A percentile compares a stretch with the other conserved stretches of the same genome.
These are phyloP conservation scores for Rhodomyrtus tomentosa DNA, from an alignment of 345 rosid genomes.

Conservation along the genomic window DNA sequence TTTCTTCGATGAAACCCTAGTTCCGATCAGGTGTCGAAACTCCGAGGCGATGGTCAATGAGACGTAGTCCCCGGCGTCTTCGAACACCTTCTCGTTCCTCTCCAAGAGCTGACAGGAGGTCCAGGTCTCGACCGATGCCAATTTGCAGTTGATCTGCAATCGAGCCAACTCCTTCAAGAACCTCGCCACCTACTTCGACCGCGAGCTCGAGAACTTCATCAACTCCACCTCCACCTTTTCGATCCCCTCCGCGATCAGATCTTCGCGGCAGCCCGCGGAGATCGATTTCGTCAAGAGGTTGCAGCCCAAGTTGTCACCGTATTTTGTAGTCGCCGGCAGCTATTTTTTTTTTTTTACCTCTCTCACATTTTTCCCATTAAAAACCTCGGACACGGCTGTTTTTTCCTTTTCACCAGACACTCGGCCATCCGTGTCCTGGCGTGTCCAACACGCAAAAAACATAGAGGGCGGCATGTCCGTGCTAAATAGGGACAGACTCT, in stretches of 20 bases:
- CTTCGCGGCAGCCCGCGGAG: conserved; percentile 34
- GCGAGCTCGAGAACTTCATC: conserved; percentile 80
- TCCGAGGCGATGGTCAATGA: conserved; percentile 30
- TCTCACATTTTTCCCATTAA: no score
- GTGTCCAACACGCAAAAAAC: no score
- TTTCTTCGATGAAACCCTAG: not conserved
- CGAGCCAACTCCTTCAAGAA: conserved; percentile 86
- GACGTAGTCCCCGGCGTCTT: conserved; percentile 19
- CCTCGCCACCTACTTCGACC: conserved; percentile 72
- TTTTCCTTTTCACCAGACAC: no score
- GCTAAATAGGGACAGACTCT: not conserved
- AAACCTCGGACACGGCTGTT: no score
- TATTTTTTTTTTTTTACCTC: no score
- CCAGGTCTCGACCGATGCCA: conserved; percentile 86
- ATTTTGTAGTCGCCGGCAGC: no score
- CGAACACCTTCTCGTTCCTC: conserved; percentile 63
- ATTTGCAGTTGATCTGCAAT: conserved; percentile 65
- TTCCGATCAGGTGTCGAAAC: not conserved
- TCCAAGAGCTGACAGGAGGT: conserved; percentile 93
- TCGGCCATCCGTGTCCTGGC: no score
- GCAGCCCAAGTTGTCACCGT: conserved; percentile 80
- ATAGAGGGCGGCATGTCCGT: no score
- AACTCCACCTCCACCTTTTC: conserved; percentile 55
- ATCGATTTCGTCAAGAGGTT: conserved; percentile 77
- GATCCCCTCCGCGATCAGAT: conserved; percentile 20